Evolutionary conservation across 805 yeast genomes (phyloP), one percentile per base, ranked within the genome.

Genomic region (Grigorovia yakushimaensis): DNA sequence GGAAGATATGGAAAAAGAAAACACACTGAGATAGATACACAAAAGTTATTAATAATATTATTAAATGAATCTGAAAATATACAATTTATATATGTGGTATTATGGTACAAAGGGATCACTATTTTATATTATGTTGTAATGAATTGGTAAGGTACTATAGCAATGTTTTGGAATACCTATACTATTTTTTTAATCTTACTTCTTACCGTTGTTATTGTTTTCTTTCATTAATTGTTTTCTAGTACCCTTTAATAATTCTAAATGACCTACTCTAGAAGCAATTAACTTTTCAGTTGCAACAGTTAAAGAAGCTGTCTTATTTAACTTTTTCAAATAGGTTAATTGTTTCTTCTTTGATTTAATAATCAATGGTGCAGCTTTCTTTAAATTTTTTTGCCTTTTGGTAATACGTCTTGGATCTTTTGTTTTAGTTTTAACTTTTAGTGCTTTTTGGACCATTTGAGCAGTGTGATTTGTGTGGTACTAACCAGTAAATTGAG

Each of bases 241-340:
- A 7, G 93, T 81, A 15, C 98, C 98, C 65, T 86, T 88, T 53
- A 91, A 70, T 38, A 91, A 64, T 68, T 91, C 98, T 58, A 91
- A 73, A 65, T 91, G 98, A 22, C 98, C 98, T 7, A 91, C 97
- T 63, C 91, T 77, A 48, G 94, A 74, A 1, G 97, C 82, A 55
- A 91, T 79, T 48, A 88, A 73, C 68, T 79, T 88, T 67, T 91
- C 98, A 3, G 98, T 91, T 3, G 78, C 60, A 67, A 72, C 62
- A 71, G 78, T 55, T 72, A 70, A 61, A 1, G 73, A 69, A 23
- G 67, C 61, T 39, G 73, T 71, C 62, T 81, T 82, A 44, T 74
- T 70, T 49, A 84, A 68, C 55, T 78, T 78, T 49, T 74, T 72
- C 52, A 80, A 69, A 49, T 73, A 76, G 39, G 73, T 70, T 7